Percentiles rank a stretch among this genome's conserved stretches.
phyloP scores from a whole-genome alignment of 306 rosid genomes.

The Vicia faba region DNA sequence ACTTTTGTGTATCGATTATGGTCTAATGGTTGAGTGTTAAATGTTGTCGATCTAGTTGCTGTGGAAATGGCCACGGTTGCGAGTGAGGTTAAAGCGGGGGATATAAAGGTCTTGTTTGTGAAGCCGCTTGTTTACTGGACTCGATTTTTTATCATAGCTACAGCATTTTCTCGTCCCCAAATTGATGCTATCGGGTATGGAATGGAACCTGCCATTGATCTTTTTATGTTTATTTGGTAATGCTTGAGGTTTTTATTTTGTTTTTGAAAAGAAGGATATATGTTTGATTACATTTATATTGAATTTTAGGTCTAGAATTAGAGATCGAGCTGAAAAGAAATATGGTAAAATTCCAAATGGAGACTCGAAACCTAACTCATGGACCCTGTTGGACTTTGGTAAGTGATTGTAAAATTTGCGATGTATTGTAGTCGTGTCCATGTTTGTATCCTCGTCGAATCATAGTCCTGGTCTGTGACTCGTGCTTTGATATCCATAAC shows the following conservation, averaged over 20 bases:
- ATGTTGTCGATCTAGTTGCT: constrained; percentile 65
- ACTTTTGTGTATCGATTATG: not conserved
- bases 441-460: not conserved
- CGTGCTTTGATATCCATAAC: no score
- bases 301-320: constrained; percentile 68
- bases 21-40: constrained; percentile 35
- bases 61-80: constrained; percentile 88
- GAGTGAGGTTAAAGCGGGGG: constrained; percentile 89
- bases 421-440: not conserved
- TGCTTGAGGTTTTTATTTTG: constrained; percentile 25
- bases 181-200: constrained; percentile 83
- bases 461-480: not conserved
- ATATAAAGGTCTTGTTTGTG: constrained; percentile 90
- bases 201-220: constrained; percentile 23
- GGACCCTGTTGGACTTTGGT: constrained; percentile 96
- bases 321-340: constrained; percentile 86
- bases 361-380: constrained; percentile 85
- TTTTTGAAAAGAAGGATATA: constrained; percentile 23
- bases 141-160: constrained; percentile 81
- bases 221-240: constrained; percentile 21
- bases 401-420: constrained; percentile 20
- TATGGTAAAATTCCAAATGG: constrained; percentile 82
- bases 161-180: constrained; percentile 97
- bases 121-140: constrained; percentile 99
- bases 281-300: constrained; percentile 22